phyloP scores from a whole-genome alignment of 2,329 filamentous ascomycete genomes.

The Nothopassalora personata region DNA sequence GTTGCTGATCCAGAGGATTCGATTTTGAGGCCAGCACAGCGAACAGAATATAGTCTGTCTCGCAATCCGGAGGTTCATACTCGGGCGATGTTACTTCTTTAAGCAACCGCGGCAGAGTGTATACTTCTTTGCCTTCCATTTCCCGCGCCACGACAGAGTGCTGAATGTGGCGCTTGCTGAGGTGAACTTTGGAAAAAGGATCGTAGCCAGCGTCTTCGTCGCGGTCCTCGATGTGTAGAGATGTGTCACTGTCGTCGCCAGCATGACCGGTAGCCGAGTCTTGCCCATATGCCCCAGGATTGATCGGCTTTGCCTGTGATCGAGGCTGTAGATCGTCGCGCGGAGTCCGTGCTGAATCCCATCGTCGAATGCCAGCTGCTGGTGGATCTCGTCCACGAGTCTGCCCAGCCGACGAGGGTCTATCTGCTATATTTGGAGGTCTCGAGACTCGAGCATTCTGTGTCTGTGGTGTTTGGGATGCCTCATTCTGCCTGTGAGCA shows the following conservation, averaged over 20 bases:
- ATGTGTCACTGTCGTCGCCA: constrained; percentile 15
- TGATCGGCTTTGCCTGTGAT: constrained; percentile 6
- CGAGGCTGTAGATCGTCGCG: constrained; percentile 1
- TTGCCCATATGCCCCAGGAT: constrained; percentile 9
- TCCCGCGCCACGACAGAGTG: constrained; percentile 75
- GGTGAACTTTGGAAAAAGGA: constrained; percentile 76
- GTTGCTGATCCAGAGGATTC: constrained; percentile 61
- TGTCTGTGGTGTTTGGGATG: neutral
- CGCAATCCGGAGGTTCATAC: constrained; percentile 73
- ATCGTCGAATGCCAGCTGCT: constrained; percentile 4
- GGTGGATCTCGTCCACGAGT: neutral
- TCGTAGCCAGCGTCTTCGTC: constrained; percentile 59
- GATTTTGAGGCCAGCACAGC: constrained; percentile 87
- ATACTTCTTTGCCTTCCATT: constrained; percentile 69
- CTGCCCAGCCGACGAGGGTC: constrained; percentile 16
- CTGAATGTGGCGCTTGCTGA: constrained; percentile 76
- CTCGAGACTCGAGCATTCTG: neutral
- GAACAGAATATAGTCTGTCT: constrained; percentile 85
- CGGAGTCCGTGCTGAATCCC: constrained; percentile 11
- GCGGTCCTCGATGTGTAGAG: constrained; percentile 11
- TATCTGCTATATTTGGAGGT: constrained; percentile 2
- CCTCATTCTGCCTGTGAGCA: constrained; percentile 10
- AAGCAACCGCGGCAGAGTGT: constrained; percentile 74
- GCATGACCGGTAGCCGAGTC: constrained; percentile 14
- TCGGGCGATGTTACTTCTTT: constrained; percentile 75